A percentile compares a stretch with the other conserved stretches of the same genome.
Evolutionary conservation across 371 early-diverging fungal species (phyloP).

Genomic region (Nematocida sp.): DNA sequence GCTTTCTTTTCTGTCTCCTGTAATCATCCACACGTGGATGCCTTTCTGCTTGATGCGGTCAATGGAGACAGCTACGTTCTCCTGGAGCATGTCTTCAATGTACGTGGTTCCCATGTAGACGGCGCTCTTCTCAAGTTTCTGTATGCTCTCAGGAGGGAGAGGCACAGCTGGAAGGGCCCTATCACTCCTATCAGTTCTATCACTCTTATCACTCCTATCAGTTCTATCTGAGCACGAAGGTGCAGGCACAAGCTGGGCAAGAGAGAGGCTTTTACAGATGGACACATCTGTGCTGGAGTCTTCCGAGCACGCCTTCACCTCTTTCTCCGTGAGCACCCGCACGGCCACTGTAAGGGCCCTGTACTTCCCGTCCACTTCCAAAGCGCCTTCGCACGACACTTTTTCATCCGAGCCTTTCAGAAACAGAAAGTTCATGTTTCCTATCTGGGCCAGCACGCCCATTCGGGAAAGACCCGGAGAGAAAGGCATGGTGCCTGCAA

Average conservation of each 20-base stretch:
- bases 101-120: constrained; percentile 74
- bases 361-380: constrained; percentile 73
- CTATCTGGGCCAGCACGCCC: constrained; percentile 53
- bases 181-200: not conserved
- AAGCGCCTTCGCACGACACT: constrained; percentile 64
- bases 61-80: constrained; percentile 83
- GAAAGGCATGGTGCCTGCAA: constrained; percentile 55
- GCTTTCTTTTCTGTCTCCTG: constrained; percentile 97
- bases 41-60: constrained; percentile 75
- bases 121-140: not conserved
- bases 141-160: not conserved
- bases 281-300: constrained; percentile 10
- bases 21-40: constrained; percentile 93
- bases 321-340: constrained; percentile 68
- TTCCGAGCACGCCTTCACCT: constrained; percentile 67
- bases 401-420: constrained; percentile 85
- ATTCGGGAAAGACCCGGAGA: constrained; percentile 62
- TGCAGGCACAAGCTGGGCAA: too few species aligned
- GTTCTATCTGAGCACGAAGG: not conserved
- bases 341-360: constrained; percentile 79
- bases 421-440: constrained; percentile 53
- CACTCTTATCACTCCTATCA: too few species aligned
- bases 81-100: constrained; percentile 92
- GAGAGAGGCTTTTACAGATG: not conserved
- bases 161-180: not conserved